These are phyloP conservation scores for Ormosia semicastrata DNA, from an alignment of 306 rosid species.

Conservation along the genomic window DNA sequence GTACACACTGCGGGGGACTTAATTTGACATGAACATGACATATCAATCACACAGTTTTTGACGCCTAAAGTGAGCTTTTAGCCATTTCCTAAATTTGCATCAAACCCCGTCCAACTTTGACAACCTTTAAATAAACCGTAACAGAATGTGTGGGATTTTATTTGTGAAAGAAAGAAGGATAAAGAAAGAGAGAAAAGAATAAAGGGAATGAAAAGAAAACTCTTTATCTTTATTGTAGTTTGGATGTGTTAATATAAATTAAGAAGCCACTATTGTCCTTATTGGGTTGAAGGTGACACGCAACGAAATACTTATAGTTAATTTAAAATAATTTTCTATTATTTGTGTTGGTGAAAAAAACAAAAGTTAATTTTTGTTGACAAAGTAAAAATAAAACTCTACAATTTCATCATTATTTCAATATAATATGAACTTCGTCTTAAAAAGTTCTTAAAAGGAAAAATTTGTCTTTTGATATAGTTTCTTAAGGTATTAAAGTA, in stretches of 20 bases:
- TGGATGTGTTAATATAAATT: background rate
- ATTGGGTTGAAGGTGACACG: no score
- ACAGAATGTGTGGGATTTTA: background rate
- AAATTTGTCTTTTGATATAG: no score
- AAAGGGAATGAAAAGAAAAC: background rate
- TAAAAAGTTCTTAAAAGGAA: no score
- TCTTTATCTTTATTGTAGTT: background rate
- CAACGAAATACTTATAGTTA: no score
- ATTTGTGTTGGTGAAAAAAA: no score
- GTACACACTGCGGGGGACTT: conserved; percentile 22
- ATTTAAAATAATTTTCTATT: no score
- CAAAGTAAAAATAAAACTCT: no score
- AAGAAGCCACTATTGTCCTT: background rate
- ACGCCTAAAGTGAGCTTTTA: background rate
- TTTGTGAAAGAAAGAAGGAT: background rate
- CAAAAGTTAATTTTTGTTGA: no score
- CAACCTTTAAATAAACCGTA: background rate
- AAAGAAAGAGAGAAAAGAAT: background rate
- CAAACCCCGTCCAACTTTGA: background rate
- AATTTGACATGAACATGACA: conserved; percentile 28
- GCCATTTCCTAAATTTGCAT: background rate
- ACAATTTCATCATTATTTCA: no score
- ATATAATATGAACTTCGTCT: no score
- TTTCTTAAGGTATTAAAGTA: no score
- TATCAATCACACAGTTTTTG: conserved; percentile 28